Base-by-base conservation (phyloP, 2,329 filamentous ascomycete genomes). In the Aspergillus pseudoviridinutans region DNA sequence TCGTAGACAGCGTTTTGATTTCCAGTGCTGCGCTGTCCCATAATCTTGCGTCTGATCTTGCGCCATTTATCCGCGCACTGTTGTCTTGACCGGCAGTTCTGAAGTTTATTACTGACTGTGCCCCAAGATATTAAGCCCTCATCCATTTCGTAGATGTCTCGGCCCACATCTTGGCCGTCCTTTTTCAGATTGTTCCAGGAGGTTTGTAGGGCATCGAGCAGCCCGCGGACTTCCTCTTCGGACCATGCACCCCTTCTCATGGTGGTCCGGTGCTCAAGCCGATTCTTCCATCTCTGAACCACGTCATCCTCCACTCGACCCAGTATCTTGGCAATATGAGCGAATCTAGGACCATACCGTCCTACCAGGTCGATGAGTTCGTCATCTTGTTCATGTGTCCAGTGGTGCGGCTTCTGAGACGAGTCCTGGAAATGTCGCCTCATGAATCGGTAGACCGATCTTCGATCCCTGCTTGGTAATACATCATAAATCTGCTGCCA, bases 251-350 rank as follows among this genome's bases (percentile, higher is more conserved):
- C 76, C 17, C 52, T 57, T 5, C 67, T 70, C 67, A 72, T 71
- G 7, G 69, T 75, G 7, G 51, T 58, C 3, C 72, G 69, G 57
- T 76, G 70, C 56, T 75, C 67, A 4, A 79, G 67, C 46, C 68
- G 69, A 54, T 78, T 77, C 53, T 74, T 74, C 75, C 76, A 78
- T 38, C 76, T 64, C 58, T 78, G 76, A 4, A 71, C 70, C 22
- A 78, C 75, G 57, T 77, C 73, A 54, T 78, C 76, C 25, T 71
- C 67, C 14, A 67, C 75, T 25, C 76, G 68, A 7, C 70, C 73
- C 38, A 78, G 56, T 6, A 72, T 55, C 51, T 68, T 72, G 27
- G 72, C 73, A 52, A 79, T 76, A 1, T 66, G 61, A 4, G 70
- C 66, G 60, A 65, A 78, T 60, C 74, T 75, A 2, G 71, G 61